Conservation (phyloP, 2,329 filamentous ascomycete species). For the Chrysosporium keratinophilum region DNA sequence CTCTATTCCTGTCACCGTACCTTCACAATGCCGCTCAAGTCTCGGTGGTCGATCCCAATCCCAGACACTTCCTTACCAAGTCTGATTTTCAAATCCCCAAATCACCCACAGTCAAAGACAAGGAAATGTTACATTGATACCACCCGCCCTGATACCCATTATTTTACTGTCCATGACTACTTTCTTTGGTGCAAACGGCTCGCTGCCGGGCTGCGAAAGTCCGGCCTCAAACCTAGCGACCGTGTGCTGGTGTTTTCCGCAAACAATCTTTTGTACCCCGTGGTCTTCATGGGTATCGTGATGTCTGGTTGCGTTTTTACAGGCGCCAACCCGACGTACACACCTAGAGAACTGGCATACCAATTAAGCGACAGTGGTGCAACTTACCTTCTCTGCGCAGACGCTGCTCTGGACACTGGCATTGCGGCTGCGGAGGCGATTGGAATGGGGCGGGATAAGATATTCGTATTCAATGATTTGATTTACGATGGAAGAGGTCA, state of each 20-base stretch:
- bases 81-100: slow-evolving; percentile 44
- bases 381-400: slow-evolving; percentile 55
- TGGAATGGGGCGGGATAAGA: slow-evolving; percentile 43
- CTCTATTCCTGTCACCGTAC: not conserved
- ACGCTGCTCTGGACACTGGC: slow-evolving; percentile 50
- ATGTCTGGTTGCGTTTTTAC: slow-evolving; percentile 73
- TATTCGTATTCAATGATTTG: slow-evolving; percentile 58
- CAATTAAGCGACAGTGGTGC: slow-evolving; percentile 64
- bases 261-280: slow-evolving; percentile 63
- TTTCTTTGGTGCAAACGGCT: slow-evolving; percentile 63
- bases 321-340: slow-evolving; percentile 61
- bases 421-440: slow-evolving; percentile 54
- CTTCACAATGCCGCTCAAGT: slow-evolving; percentile 44
- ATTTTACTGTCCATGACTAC: slow-evolving; percentile 53
- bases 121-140: slow-evolving; percentile 52
- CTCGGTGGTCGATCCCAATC: slow-evolving; percentile 39
- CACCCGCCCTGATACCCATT: slow-evolving; percentile 55
- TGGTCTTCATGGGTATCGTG: slow-evolving; percentile 59
- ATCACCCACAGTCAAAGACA: slow-evolving; percentile 36
- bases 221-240: slow-evolving; percentile 57
- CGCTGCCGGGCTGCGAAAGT: slow-evolving; percentile 54
- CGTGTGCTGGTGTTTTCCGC: slow-evolving; percentile 63
- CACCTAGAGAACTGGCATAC: slow-evolving; percentile 60
- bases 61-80: slow-evolving; percentile 39
- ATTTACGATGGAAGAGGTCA: slow-evolving; percentile 37